A percentile compares a stretch with the other conserved stretches of the same genome.
Conservation (phyloP, 345 rosid species). For the Euphorbia lathyris region DNA sequence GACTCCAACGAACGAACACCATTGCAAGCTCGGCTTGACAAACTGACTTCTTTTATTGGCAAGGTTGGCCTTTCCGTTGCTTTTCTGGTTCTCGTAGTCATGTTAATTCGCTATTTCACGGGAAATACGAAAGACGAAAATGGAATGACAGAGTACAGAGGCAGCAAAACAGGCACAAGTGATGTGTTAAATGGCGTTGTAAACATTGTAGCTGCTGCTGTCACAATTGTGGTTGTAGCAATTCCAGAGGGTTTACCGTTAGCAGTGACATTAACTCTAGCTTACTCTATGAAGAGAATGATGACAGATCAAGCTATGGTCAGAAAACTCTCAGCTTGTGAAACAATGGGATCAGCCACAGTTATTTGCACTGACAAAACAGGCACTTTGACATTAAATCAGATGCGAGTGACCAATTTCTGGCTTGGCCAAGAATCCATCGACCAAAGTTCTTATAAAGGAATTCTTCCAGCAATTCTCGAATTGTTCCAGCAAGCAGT, state of each 20-base stretch:
- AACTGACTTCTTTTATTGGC: constrained; percentile 27
- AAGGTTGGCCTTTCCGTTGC: constrained; percentile 31
- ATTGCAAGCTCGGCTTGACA: constrained; percentile 26
- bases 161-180: constrained; percentile 9
- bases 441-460: constrained; percentile 10
- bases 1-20: constrained; percentile 26
- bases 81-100: constrained; percentile 24
- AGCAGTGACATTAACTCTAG: constrained; percentile 33
- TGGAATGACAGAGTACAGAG: constrained; percentile 11
- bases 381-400: constrained; percentile 29
- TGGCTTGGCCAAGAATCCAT: constrained; percentile 26
- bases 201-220: constrained; percentile 29
- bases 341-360: constrained; percentile 37
- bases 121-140: constrained; percentile 20
- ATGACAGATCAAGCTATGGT: constrained; percentile 35
- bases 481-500: constrained; percentile 30
- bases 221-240: constrained; percentile 34
- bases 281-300: constrained; percentile 35
- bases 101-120: constrained; percentile 31
- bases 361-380: constrained; percentile 34
- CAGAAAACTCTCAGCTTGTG: constrained; percentile 33
- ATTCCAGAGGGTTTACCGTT: constrained; percentile 34
- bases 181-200: constrained; percentile 19
- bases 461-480: constrained; percentile 2
- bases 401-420: constrained; percentile 27